A percentile compares a stretch with the other conserved stretches of the same genome.
Evolutionary conservation across 306 rosid species (phyloP).

Genomic region (Ammopiptanthus mongolicus): DNA sequence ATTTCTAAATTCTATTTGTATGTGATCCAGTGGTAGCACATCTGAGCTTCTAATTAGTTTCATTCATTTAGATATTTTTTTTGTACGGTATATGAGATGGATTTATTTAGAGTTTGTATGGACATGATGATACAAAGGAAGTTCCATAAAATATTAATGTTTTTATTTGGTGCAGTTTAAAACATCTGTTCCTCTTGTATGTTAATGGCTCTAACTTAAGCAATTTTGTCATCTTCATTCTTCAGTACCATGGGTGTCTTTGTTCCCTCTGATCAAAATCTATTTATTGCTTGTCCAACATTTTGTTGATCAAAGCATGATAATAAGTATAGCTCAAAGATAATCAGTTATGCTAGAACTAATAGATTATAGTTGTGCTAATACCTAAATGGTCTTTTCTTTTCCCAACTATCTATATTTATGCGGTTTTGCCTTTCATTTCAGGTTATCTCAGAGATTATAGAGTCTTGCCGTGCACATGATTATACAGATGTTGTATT

Average conservation of each 20-base stretch:
- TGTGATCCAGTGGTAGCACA: not conserved
- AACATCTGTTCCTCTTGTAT: not conserved
- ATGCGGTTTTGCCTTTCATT: not conserved
- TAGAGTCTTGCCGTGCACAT: constrained; percentile 81
- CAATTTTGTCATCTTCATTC: not conserved
- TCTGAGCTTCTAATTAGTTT: not conserved
- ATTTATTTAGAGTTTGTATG: not conserved
- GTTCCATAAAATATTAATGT: not conserved
- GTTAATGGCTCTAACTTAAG: not conserved
- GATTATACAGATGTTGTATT: constrained; percentile 82
- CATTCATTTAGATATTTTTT: not conserved
- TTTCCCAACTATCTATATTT: not conserved
- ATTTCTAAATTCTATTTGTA: not conserved
- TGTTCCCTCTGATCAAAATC: not conserved
- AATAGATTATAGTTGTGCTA: not conserved
- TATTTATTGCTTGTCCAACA: not conserved
- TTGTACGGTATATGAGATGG: not conserved
- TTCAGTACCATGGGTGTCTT: not conserved
- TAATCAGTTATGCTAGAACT: not conserved
- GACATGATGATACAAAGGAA: not conserved
- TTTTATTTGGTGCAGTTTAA: not conserved
- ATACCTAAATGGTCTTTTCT: not conserved
- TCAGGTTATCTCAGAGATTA: constrained; percentile 88
- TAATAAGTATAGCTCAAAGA: not conserved
- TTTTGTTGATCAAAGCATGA: not conserved